These are phyloP conservation scores for Aspergillus ustus DNA, from an alignment of 2,329 filamentous ascomycete genomes.

Conservation along the genomic window DNA sequence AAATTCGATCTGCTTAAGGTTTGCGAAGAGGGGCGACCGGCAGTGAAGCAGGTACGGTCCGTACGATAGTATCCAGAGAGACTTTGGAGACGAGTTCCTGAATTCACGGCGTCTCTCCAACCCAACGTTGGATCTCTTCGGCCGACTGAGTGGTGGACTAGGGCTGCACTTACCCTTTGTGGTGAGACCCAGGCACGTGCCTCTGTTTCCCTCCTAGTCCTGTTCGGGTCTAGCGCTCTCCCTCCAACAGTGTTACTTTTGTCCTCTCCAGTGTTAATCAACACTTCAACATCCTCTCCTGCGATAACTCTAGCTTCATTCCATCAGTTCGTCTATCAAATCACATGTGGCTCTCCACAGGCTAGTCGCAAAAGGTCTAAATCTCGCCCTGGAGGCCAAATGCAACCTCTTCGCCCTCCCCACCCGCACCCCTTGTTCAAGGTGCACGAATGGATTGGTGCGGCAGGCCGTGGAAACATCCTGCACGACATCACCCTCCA, in stretches of 20 bases:
- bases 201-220: not conserved
- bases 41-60: slow-evolving; percentile 10
- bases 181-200: slow-evolving; percentile 10
- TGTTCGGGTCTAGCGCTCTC: not conserved
- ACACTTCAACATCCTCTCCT: not conserved
- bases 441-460: slow-evolving; percentile 27
- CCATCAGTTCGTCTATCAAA: not conserved
- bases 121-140: not conserved
- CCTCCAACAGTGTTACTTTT: no score
- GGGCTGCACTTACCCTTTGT: slow-evolving; percentile 9
- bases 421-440: slow-evolving; percentile 24
- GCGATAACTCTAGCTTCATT: not conserved
- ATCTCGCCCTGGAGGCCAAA: slow-evolving; percentile 14
- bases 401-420: slow-evolving; percentile 24
- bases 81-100: not conserved
- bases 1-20: slow-evolving; percentile 1
- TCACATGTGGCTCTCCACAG: not conserved
- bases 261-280: no score
- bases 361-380: not conserved
- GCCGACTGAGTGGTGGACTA: not conserved
- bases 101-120: not conserved
- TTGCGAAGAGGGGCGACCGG: not conserved
- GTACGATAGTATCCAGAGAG: not conserved
- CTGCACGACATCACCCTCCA: slow-evolving; percentile 29
- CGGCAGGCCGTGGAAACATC: slow-evolving; percentile 28